Base-by-base conservation (phyloP, 1,139 yeast species). In the Candida pseudoviswanathii region DNA sequence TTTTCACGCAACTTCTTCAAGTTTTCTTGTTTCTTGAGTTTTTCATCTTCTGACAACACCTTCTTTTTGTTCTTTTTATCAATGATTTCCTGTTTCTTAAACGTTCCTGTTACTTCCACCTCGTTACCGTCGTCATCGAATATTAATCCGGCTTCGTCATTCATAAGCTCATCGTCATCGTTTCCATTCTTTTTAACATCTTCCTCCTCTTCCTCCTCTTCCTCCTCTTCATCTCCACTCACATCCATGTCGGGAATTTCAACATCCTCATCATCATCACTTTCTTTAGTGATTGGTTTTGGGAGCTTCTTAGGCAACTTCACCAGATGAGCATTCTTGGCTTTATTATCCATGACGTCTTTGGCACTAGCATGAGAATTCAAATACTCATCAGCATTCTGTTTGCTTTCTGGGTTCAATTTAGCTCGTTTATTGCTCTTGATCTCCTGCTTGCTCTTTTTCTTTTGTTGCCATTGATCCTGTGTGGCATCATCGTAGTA, bases 381-480 rank as follows among this genome's bases (percentile, higher is more conserved):
- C 38, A 59, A 51, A 56, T 73, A 71, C 34, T 66, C 70, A 51
- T 79, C 79, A 31, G 81, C 81, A 26, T 71, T 73, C 10, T 65
- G 69, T 44, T 77, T 77, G 21, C 73, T 66, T 26, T 78, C 81
- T 0, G 97, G 96, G 64, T 91, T 91, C 52, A 91, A 77, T 65
- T 90, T 91, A 48, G 84, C 82, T 57, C 82, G 73, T 64, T 86
- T 86, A 54, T 80, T 83, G 49, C 75, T 78, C 57, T 76, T 81
- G 24, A 78, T 68, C 62, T 89, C 94, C 45, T 77, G 81, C 62
- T 87, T 89, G 38, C 83, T 68, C 67, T 86, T 82, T 73, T 89
- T 88, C 71, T 85, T 88, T 59, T 86, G 86, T 58, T 85, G 85
- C 97, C 98, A 92, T 68, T 92, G 98, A 50, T 86, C 86, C 61